A percentile compares a stretch with the other conserved stretches of the same genome.
Conservation (phyloP, 164 flowering plant species). For the Cinnamomum micranthum region DNA sequence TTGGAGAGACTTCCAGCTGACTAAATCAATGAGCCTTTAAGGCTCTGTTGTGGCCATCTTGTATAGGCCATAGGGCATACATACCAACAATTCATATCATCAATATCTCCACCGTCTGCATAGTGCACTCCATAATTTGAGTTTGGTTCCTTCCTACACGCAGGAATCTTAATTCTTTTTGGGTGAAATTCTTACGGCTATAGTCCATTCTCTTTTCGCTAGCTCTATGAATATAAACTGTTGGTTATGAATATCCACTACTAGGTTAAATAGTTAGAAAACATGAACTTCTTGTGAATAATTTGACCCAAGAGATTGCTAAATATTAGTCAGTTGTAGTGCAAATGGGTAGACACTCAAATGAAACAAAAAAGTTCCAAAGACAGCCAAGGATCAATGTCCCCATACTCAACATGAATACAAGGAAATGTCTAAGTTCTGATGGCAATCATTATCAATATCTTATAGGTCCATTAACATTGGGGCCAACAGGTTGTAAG, state of each 20-base stretch:
- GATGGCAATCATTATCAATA: background rate
- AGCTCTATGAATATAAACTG: conserved; percentile 62
- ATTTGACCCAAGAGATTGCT: conserved; percentile 86
- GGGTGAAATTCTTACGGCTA: conserved; percentile 91
- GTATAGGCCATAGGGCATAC: no score
- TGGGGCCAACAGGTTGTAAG: background rate
- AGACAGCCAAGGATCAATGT: conserved; percentile 98
- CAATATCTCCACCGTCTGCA: conserved; percentile 37
- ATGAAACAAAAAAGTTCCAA: conserved; percentile 98
- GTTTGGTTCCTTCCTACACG: conserved; percentile 49
- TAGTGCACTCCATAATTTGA: conserved; percentile 47
- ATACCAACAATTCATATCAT: conserved; percentile 24
- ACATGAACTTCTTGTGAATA: background rate
- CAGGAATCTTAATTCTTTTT: conserved; percentile 71
- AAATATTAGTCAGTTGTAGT: conserved; percentile 87
- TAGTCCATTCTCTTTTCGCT: conserved; percentile 97
- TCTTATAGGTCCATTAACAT: no score
- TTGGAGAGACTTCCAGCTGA: no score
- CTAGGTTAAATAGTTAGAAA: conserved; percentile 3
- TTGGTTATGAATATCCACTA: background rate
- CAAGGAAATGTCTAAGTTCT: background rate
- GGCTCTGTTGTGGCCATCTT: no score
- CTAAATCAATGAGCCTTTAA: no score
- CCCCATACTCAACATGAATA: conserved; percentile 77
- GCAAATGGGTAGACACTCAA: conserved; percentile 94